A percentile compares a stretch with the other conserved stretches of the same genome.
phyloP scores from a whole-genome alignment of 1,284 basidiomycete species.

The Inonotus obliquus region DNA sequence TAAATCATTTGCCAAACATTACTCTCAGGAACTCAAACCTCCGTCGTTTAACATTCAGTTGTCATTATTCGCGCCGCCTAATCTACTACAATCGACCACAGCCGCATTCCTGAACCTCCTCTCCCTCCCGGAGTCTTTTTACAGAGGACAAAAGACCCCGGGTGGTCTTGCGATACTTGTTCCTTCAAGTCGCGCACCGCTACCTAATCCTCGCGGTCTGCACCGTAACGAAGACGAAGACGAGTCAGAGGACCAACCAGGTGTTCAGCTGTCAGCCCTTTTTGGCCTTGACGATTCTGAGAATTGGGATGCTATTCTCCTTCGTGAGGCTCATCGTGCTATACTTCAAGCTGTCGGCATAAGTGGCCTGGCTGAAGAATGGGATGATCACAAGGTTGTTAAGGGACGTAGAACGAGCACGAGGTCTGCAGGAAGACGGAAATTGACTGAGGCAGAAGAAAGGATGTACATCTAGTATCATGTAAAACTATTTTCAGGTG shows the following conservation, averaged over 20 bases:
- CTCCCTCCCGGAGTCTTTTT: conserved; percentile 26
- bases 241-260: neutral
- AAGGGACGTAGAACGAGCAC: conserved; percentile 10
- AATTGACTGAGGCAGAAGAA: conserved; percentile 40
- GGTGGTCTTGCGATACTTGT: conserved; percentile 38
- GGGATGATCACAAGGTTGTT: conserved; percentile 15
- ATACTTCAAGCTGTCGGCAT: conserved; percentile 32
- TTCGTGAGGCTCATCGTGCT: conserved; percentile 32
- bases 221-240: neutral
- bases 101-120: conserved; percentile 46
- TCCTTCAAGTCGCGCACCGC: conserved; percentile 42
- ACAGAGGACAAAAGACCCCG: conserved; percentile 14
- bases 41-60: conserved; percentile 25
- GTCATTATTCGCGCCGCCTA: conserved; percentile 46
- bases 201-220: conserved; percentile 18
- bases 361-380: neutral
- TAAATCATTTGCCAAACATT: neutral
- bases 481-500: neutral
- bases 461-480: conserved; percentile 50
- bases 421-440: conserved; percentile 11
- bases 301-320: conserved; percentile 7
- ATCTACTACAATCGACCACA: conserved; percentile 52
- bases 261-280: neutral
- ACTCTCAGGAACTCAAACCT: conserved; percentile 1
- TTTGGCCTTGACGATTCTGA: neutral